These are phyloP conservation scores for Ganoderma multipileum DNA, from an alignment of 1,284 basidiomycete genomes.

Conservation along the genomic window DNA sequence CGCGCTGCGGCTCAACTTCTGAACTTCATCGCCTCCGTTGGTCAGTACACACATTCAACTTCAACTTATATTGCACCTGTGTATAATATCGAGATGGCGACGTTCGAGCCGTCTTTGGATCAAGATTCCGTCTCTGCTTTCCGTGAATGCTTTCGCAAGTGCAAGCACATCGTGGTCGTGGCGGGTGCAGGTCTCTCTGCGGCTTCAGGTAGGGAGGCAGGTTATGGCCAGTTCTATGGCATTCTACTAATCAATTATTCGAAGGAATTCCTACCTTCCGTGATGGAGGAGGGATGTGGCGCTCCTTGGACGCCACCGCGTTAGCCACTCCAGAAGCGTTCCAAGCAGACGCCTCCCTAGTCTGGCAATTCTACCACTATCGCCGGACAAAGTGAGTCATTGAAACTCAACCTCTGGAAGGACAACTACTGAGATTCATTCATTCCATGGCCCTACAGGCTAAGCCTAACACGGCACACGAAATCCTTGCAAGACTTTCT, in stretches of 20 bases:
- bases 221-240: not conserved
- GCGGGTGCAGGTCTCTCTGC: constrained; percentile 15
- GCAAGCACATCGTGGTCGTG: constrained; percentile 11
- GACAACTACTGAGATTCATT: not conserved
- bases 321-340: constrained; percentile 52
- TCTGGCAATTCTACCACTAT: constrained; percentile 41
- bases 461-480: constrained; percentile 45
- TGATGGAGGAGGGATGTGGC: constrained; percentile 45
- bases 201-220: constrained; percentile 4
- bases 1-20: too few species aligned
- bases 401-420: too few species aligned
- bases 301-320: constrained; percentile 41
- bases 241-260: not conserved
- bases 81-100: not conserved
- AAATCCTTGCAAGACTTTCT: constrained; percentile 39
- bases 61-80: too few species aligned
- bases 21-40: too few species aligned
- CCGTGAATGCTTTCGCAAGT: constrained; percentile 3
- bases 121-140: not conserved
- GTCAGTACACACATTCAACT: too few species aligned
- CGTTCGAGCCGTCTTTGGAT: not conserved
- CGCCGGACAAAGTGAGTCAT: constrained; percentile 39
- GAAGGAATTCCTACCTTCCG: constrained; percentile 12
- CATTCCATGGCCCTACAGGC: constrained; percentile 36
- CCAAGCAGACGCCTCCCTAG: constrained; percentile 42